These are phyloP conservation scores for Cryptococcus deneoformans DNA, from an alignment of 1,284 basidiomycete species.

Conservation along the genomic window DNA sequence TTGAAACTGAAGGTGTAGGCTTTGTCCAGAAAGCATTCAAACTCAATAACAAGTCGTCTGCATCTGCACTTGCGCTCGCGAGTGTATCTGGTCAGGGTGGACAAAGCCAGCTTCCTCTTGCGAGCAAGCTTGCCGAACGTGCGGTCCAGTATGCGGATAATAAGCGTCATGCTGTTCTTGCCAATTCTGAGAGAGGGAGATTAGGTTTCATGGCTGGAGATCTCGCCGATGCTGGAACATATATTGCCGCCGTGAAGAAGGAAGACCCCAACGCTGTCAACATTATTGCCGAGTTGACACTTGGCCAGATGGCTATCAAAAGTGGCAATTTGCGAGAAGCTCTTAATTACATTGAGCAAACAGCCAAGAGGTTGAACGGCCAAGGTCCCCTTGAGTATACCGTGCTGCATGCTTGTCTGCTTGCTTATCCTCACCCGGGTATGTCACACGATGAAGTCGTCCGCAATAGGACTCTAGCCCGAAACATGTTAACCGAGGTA, in stretches of 20 bases:
- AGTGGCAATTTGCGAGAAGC: conserved; percentile 62
- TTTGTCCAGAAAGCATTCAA: conserved; percentile 39
- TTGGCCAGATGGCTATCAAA: conserved; percentile 80
- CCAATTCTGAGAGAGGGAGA: conserved; percentile 70
- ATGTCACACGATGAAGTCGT: conserved; percentile 68
- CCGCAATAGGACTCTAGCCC: conserved; percentile 68
- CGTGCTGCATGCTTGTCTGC: conserved; percentile 82
- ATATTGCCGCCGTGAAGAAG: conserved; percentile 70
- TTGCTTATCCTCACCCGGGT: conserved; percentile 72
- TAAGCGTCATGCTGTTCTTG: conserved; percentile 72
- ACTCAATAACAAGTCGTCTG: conserved; percentile 39
- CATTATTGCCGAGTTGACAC: conserved; percentile 72
- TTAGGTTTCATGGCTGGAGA: conserved; percentile 68
- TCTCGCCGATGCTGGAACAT: conserved; percentile 62
- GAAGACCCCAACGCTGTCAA: conserved; percentile 62
- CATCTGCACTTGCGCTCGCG: conserved; percentile 35
- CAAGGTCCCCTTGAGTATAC: conserved; percentile 65
- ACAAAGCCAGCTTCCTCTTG: conserved; percentile 52
- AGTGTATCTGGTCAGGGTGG: conserved; percentile 30
- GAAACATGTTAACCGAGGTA: conserved; percentile 76
- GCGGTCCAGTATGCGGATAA: conserved; percentile 91
- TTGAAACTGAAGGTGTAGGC: conserved; percentile 34
- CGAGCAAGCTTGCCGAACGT: conserved; percentile 85
- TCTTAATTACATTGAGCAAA: conserved; percentile 74
- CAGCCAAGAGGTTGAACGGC: conserved; percentile 51